Percentiles rank a stretch among this genome's conserved stretches.
Conservation (phyloP, 441 rosid species). For the Brassica hybrid region DNA sequence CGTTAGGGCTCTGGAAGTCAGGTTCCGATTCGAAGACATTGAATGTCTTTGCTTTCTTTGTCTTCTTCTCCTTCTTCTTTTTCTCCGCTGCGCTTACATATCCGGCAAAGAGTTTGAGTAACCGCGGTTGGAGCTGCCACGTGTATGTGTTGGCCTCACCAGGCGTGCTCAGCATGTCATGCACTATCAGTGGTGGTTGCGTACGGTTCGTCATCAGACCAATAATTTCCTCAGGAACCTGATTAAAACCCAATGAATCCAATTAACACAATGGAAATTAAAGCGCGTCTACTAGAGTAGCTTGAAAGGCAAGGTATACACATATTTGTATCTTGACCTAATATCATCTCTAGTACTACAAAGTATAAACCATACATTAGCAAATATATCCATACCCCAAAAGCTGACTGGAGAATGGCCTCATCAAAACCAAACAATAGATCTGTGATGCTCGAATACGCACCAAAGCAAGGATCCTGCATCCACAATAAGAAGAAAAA, state of each 20-base stretch:
- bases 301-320: constrained; percentile 16
- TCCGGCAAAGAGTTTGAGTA: constrained; percentile 48
- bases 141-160: constrained; percentile 11
- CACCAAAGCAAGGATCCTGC: constrained; percentile 74
- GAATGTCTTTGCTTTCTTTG: constrained; percentile 45
- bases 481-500: not conserved
- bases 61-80: constrained; percentile 9
- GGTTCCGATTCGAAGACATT: constrained; percentile 64
- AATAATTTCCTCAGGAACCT: constrained; percentile 70
- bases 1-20: constrained; percentile 72
- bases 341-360: not conserved
- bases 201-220: constrained; percentile 51
- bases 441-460: constrained; percentile 71
- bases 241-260: constrained; percentile 11
- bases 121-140: constrained; percentile 57
- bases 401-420: constrained; percentile 63
- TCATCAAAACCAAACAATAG: constrained; percentile 68
- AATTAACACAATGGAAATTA: not conserved
- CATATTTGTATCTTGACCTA: not conserved
- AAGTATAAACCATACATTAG: not conserved
- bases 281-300: not conserved
- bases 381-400: constrained; percentile 52
- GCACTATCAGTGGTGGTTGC: constrained; percentile 64
- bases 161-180: constrained; percentile 46
- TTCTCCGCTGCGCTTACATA: not conserved